Conservation (phyloP, 2,329 filamentous ascomycete species). For the Xylariaceae sp. region DNA sequence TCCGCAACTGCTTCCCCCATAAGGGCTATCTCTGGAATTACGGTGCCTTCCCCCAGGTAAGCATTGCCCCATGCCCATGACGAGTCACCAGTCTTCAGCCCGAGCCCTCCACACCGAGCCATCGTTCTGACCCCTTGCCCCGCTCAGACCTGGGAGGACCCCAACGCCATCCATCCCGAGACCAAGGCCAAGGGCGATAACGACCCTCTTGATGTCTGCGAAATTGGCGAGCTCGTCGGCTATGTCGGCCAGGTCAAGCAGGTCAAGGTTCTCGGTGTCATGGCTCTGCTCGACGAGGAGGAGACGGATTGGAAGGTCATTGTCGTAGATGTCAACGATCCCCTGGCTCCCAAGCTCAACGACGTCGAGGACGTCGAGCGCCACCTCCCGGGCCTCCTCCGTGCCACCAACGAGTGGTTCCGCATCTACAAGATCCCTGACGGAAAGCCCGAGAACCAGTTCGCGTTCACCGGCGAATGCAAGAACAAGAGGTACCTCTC, state of each 20-base stretch:
- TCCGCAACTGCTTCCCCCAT: slow-evolving; percentile 99
- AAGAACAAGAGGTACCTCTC: slow-evolving; percentile 86
- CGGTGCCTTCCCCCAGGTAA: slow-evolving; percentile 95
- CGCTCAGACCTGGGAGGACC: slow-evolving; percentile 94
- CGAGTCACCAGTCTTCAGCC: slow-evolving; percentile 3
- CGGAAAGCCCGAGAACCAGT: slow-evolving; percentile 99
- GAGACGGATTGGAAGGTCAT: slow-evolving; percentile 99
- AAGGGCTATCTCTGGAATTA: slow-evolving; percentile 99
- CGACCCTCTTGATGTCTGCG: slow-evolving; percentile 98
- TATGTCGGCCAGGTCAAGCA: slow-evolving; percentile 98
- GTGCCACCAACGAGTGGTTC: slow-evolving; percentile 99
- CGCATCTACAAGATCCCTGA: slow-evolving; percentile 99
- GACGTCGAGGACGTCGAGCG: slow-evolving; percentile 98
- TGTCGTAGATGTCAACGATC: slow-evolving; percentile 97
- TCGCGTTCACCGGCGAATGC: slow-evolving; percentile 99
- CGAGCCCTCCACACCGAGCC: slow-evolving; percentile 5
- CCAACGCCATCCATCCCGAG: slow-evolving; percentile 91
- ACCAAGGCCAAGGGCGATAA: slow-evolving; percentile 99
- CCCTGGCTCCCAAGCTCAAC: slow-evolving; percentile 92
- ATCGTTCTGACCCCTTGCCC: not conserved
- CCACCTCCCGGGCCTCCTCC: slow-evolving; percentile 92
- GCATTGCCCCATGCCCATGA: slow-evolving; percentile 12
- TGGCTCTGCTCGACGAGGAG: slow-evolving; percentile 98
- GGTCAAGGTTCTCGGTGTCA: slow-evolving; percentile 99
- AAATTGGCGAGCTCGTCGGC: slow-evolving; percentile 97